Conservation (phyloP, 768 basidiomycete genomes). For the Trametes cinnabarina region DNA sequence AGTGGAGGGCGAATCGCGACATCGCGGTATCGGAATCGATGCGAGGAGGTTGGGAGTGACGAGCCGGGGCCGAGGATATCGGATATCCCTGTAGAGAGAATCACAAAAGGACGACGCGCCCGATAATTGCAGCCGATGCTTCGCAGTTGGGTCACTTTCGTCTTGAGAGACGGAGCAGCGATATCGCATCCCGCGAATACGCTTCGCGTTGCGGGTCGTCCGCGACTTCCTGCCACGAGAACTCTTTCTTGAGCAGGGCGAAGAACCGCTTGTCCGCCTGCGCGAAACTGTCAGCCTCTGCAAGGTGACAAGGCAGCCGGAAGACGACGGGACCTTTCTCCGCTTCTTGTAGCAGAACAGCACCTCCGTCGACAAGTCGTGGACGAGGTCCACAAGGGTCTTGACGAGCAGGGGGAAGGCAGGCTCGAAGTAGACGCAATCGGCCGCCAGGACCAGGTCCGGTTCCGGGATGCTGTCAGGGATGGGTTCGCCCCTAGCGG, state of each 20-base stretch:
- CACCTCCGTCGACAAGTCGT: constrained; percentile 55
- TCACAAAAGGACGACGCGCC: no score
- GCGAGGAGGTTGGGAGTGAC: no score
- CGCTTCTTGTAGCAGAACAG: constrained; percentile 94
- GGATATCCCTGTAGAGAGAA: no score
- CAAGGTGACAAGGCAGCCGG: neutral
- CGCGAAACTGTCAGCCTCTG: neutral
- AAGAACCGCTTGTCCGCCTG: constrained; percentile 92
- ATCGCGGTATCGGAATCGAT: no score
- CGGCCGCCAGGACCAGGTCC: constrained; percentile 82
- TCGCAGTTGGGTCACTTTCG: constrained; percentile 17
- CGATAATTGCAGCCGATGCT: no score
- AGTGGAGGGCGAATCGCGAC: no score
- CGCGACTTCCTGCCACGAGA: constrained; percentile 65
- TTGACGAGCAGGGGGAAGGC: constrained; percentile 84
- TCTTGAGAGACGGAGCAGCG: constrained; percentile 48
- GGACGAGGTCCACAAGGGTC: constrained; percentile 64
- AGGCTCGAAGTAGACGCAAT: constrained; percentile 95
- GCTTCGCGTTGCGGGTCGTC: constrained; percentile 60
- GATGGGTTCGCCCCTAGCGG: constrained; percentile 61
- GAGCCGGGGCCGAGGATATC: no score
- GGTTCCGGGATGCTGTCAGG: constrained; percentile 43
- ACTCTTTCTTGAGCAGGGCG: constrained; percentile 69
- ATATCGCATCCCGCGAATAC: constrained; percentile 67
- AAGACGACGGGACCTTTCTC: constrained; percentile 65